Base-by-base conservation (phyloP, 2,329 filamentous ascomycete species). In the Bipolaris oryzae region DNA sequence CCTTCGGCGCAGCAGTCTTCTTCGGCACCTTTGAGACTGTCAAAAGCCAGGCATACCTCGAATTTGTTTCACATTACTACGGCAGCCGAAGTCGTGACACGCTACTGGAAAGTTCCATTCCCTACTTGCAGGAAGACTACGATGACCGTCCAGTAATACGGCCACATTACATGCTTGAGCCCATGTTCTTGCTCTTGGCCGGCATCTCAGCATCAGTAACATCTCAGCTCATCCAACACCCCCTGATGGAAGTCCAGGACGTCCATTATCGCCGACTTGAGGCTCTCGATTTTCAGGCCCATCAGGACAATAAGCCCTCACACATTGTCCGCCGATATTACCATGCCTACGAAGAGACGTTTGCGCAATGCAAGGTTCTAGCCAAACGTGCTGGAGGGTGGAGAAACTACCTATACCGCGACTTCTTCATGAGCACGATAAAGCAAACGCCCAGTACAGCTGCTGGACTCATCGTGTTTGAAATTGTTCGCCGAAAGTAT, bases 401-500 rank as follows among this genome's bases (percentile, higher is more conserved):
- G 73, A 71, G 81, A 20, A 80, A 77, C 13, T 92, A 89, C 84
- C 74, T 92, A 5, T 93, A 89, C 69, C 80, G 85, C 5, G 88
- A 87, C 11, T 92, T 92, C 72, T 86, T 89, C 81, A 85, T 85
- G 83, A 87, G 84, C 51, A 89, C 89, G 0, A 82, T 92, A 50
- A 80, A 88, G 5, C 89, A 92, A 75, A 88, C 91, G 1, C 90
- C 90, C 0, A 90, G 88, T 70, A 92, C 90, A 1, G 89, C 87
- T 57, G 89, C 89, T 0, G 90, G 89, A 0, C 72, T 93, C 57
- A 90, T 93, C 63, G 90, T 91, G 18, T 93, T 93, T 71, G 90
- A 93, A 76, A 71, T 93, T 42, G 86, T 92, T 35, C 80, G 90
- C 54, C 80, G 89, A 34, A 91, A 90, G 75, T 92, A 91, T 64